These are phyloP conservation scores for Scleroderma citrinum DNA, from an alignment of 768 basidiomycete species.

Conservation along the genomic window DNA sequence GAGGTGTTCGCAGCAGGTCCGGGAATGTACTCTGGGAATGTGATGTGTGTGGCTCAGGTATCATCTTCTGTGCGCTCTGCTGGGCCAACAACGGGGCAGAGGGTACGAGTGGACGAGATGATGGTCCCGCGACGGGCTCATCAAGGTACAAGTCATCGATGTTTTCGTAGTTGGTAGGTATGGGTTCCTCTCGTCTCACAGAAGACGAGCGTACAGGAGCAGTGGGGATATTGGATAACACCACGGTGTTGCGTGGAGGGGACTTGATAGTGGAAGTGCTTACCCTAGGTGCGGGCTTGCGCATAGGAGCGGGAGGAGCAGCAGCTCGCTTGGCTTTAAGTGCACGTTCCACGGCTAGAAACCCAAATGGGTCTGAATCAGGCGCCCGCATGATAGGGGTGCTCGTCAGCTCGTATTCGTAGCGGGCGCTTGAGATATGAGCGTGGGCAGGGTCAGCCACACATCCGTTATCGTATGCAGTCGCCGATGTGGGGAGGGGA, in stretches of 20 bases:
- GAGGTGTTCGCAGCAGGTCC: constrained; percentile 27
- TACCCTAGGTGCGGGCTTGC: constrained; percentile 6
- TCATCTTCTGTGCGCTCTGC: constrained; percentile 12
- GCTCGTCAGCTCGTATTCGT: constrained; percentile 15
- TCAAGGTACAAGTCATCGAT: constrained; percentile 32
- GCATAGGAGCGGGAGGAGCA: constrained; percentile 6
- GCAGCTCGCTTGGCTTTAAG: constrained; percentile 38
- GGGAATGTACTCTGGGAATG: constrained; percentile 11
- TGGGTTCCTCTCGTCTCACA: constrained; percentile 31
- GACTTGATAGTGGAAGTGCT: constrained; percentile 10
- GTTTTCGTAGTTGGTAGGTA: constrained; percentile 27
- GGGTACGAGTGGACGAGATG: constrained; percentile 12
- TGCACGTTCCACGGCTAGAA: constrained; percentile 47
- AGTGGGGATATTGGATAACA: constrained; percentile 12
- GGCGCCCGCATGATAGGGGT: constrained; percentile 17
- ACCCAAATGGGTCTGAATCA: constrained; percentile 52
- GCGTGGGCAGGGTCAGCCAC: constrained; percentile 1
- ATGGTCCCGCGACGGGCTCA: constrained; percentile 23
- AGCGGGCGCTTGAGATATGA: constrained; percentile 5
- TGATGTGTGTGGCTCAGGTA: constrained; percentile 2
- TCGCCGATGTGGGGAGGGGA: constrained; percentile 22
- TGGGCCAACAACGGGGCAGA: constrained; percentile 20
- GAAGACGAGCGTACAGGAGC: constrained; percentile 19
- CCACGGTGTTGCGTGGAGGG: constrained; percentile 15
- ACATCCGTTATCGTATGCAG: constrained; percentile 8